Percentiles rank a stretch among this genome's conserved stretches.
Conservation (phyloP, 129 eudicot species). For the Flaveria robusta region DNA sequence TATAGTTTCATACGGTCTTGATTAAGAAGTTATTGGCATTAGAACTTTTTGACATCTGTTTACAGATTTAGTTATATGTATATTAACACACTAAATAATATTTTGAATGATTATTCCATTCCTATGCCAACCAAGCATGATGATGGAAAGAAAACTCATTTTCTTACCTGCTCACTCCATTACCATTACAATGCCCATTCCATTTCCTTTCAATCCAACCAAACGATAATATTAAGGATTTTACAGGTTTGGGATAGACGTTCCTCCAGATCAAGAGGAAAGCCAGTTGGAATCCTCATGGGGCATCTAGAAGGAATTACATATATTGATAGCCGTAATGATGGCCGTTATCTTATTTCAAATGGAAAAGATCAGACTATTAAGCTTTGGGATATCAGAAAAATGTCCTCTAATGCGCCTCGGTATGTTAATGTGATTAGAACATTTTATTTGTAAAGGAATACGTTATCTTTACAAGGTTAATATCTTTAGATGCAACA, state of each 20-base stretch:
- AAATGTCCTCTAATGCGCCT: conserved; percentile 69
- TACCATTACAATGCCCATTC: not conserved
- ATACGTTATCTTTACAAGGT: not conserved
- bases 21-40: not conserved
- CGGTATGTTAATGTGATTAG: conserved; percentile 48
- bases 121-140: conserved; percentile 3
- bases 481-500: conserved; percentile 11
- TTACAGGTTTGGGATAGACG: conserved; percentile 98
- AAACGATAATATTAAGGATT: conserved; percentile 1
- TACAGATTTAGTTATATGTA: not conserved
- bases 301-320: conserved; percentile 96
- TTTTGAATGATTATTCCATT: not conserved
- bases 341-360: conserved; percentile 89
- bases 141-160: not conserved
- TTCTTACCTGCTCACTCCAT: not conserved
- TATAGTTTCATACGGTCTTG: not conserved
- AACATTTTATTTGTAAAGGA: not conserved
- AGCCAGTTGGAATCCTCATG: conserved; percentile 79
- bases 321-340: conserved; percentile 79
- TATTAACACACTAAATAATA: not conserved
- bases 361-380: conserved; percentile 94
- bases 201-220: not conserved
- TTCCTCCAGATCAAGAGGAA: conserved; percentile 64
- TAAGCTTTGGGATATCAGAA: conserved; percentile 96
- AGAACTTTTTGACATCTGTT: not conserved